Base-by-base conservation (phyloP, 1,139 yeast species). In the Blastobotrys proliferans region DNA sequence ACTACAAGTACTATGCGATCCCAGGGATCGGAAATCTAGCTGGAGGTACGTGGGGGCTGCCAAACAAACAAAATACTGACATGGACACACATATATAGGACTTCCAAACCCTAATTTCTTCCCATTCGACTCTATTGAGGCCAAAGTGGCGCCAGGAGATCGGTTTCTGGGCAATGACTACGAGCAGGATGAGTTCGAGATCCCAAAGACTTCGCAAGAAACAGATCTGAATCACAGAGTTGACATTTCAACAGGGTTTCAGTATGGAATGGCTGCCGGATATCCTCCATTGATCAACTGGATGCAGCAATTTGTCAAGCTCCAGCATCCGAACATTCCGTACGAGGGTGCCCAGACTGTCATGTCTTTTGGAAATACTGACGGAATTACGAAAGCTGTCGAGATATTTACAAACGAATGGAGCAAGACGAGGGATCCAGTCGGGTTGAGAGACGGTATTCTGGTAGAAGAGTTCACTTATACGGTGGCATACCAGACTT, bases 221-320 rank as follows among this genome's bases (percentile, higher is more conserved):
- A 19, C 25, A 8, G 29, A 37, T 28, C 17, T 22, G 18, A 18
- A 25, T 8, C 20, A 35, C 24, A 22, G 36, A 28, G 37, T 94
- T 87, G 44, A 82, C 82, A 53, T 87, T 80, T 37, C 48, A 8
- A 45, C 51, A 13, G 79, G 92, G n/a, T 73, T 88, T 59, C 96
- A 88, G 65, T 88, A 88, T 63, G 95, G 96, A 39, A 67, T 62
- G 62, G 81, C 94, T 40, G 79, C 77, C 49, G 96, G 96, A 45
- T 83, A 78, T 44, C 77, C 81, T 1, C 92, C 83, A 57, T 57
- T 87, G 41, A 57, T 77, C 43, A 57, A 67, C 1, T 88, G 83
- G 67, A 61, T 86, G 52, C 77, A 68, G 57, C 81, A 80, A 45
- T 90, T 84, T 66, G 40, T 36, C 19, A 14, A 25, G 4, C 83